These are phyloP conservation scores for Falciphora oryzae DNA, from an alignment of 2,329 filamentous ascomycete species.

Conservation along the genomic window DNA sequence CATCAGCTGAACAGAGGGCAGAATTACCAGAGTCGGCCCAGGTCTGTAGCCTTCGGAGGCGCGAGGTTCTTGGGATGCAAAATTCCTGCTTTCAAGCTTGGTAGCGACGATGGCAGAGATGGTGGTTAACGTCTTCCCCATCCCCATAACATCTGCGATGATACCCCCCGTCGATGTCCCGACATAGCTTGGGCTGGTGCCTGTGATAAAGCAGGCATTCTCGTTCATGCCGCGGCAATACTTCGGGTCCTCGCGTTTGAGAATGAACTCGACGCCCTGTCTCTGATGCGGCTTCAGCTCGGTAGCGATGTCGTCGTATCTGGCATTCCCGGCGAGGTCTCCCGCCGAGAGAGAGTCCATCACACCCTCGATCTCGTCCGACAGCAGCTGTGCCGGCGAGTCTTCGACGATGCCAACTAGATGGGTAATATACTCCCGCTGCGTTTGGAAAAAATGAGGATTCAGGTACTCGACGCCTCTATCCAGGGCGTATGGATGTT, in stretches of 20 bases:
- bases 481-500: conserved; percentile 1
- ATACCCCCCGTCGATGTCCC: background rate
- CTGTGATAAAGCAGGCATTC: background rate
- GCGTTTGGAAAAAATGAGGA: background rate
- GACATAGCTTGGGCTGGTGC: background rate
- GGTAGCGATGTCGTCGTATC: background rate
- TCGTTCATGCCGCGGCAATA: background rate
- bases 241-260: background rate
- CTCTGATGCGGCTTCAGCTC: conserved; percentile 3
- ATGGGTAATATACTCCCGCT: conserved; percentile 2
- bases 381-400: background rate
- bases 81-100: background rate
- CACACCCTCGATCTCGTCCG: background rate
- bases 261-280: conserved; percentile 3
- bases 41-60: background rate
- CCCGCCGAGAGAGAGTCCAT: background rate
- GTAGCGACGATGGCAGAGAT: background rate
- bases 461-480: background rate
- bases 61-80: background rate
- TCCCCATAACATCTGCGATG: conserved; percentile 2
- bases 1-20: background rate
- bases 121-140: conserved; percentile 1
- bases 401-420: background rate
- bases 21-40: background rate
- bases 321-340: background rate